phyloP scores from a whole-genome alignment of 2,329 filamentous ascomycete genomes.

The Aspergillus bombycis region DNA sequence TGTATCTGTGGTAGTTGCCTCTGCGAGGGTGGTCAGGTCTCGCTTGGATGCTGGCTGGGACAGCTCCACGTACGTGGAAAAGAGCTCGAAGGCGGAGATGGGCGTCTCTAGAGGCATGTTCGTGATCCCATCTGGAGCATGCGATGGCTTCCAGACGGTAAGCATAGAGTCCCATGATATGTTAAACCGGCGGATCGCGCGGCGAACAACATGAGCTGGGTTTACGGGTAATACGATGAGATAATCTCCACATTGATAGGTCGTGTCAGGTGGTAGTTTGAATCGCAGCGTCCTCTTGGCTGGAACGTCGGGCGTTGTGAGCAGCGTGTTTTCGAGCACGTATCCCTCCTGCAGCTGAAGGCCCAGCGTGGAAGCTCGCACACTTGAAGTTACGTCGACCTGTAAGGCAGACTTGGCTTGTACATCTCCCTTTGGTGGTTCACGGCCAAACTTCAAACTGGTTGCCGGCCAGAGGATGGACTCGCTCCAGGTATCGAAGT shows the following conservation, averaged over 20 bases:
- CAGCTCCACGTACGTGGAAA: conserved; percentile 74
- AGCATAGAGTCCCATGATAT: conserved; percentile 71
- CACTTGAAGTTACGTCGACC: conserved; percentile 57
- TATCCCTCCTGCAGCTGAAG: conserved; percentile 66
- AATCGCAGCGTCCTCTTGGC: conserved; percentile 70
- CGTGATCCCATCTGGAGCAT: conserved; percentile 41
- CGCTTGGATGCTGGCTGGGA: conserved; percentile 72
- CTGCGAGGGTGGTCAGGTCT: conserved; percentile 50
- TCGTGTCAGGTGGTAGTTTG: conserved; percentile 65
- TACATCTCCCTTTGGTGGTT: conserved; percentile 16
- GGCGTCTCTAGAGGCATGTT: conserved; percentile 58
- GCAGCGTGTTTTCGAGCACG: conserved; percentile 56
- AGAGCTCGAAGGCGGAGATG: conserved; percentile 64
- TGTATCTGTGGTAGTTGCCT: conserved; percentile 55
- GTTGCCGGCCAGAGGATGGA: conserved; percentile 57
- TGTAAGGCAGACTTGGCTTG: conserved; percentile 41
- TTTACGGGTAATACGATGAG: conserved; percentile 75
- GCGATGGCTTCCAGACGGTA: conserved; percentile 58
- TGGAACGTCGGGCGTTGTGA: conserved; percentile 56
- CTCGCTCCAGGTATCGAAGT: conserved; percentile 71
- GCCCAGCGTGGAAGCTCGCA: conserved; percentile 60
- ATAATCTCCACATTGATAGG: conserved; percentile 76
- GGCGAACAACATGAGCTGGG: conserved; percentile 61
- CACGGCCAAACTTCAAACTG: conserved; percentile 40
- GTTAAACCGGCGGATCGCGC: conserved; percentile 66